Evolutionary conservation across 306 rosid species (phyloP), one percentile per base, ranked within the genome.

Genomic region (Dryas alaskensis): DNA sequence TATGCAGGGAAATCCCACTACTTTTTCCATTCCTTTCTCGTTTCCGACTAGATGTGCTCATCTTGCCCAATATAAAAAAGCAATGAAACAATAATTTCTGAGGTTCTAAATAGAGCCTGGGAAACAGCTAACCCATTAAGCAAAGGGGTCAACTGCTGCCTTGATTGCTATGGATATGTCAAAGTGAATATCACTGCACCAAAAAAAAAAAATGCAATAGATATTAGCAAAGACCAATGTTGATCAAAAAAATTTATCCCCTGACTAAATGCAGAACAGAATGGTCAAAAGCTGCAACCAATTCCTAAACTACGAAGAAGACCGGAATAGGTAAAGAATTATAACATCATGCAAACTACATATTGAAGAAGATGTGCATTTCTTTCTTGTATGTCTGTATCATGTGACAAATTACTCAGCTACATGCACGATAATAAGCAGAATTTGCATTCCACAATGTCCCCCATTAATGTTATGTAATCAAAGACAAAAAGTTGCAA

Each of bases 41-140:
- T 50, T 55, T 80, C 78, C 63, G 77, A 59, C 79, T 82, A 76
- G 70, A 72, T 65, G 84, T 76, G 75, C 90, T 87, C 90, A 88
- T 94, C 83, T 71, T 79, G 82, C 81, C 81, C 74, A 73, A 58
- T 59, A 47, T 65, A 79, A 73, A 79, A 76, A 59, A 64, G 4
- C 65, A 73, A 31, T 9, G 39, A 40, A 39, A 6, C 37, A 74
- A 66, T 46, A 75, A 77, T 76, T 54, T 7, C 67, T 39, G 58
- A 14, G 47, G 58, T 27, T 65, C 31, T 50, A 44, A 42, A 42
- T 58, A 42, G 62, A 58, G 46, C 37, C 42, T 72, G 59, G 70
- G 77, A 19, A 66, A 60, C 22, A 69, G 10, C 76, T 42, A 40
- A 51, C 39, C 73, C 19, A n/a, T 13, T 59, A 17, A 58, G 16